phyloP scores from a whole-genome alignment of 768 basidiomycete genomes.

The Crassisporium funariophilum region DNA sequence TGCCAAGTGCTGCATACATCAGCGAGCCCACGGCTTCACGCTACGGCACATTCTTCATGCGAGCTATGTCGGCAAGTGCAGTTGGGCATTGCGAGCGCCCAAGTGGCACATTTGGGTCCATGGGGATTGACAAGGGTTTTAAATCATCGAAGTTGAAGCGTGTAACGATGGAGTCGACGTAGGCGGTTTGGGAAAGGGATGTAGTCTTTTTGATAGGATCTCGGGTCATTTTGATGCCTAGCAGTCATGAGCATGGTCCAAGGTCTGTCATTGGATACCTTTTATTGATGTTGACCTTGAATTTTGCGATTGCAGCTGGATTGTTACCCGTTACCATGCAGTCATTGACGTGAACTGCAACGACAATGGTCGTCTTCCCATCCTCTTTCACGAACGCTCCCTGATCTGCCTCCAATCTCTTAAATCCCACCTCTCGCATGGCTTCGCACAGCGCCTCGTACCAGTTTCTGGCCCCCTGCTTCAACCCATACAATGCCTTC shows the following conservation, averaged over 20 bases:
- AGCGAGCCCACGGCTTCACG: constrained; percentile 31
- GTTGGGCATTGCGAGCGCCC: constrained; percentile 15
- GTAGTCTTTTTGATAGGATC: constrained; percentile 20
- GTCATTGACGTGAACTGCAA: constrained; percentile 8
- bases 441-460: constrained; percentile 1
- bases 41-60: constrained; percentile 26
- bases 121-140: constrained; percentile 23
- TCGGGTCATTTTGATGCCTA: constrained; percentile 21
- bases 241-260: constrained; percentile 22
- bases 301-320: constrained; percentile 4
- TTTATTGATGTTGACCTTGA: constrained; percentile 17
- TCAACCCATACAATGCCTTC: constrained; percentile 9
- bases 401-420: background rate
- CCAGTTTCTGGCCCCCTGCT: constrained; percentile 7
- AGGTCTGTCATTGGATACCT: constrained; percentile 24
- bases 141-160: constrained; percentile 25
- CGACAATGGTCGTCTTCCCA: background rate
- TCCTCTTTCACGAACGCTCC: background rate
- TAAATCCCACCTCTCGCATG: constrained; percentile 1
- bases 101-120: constrained; percentile 20
- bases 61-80: constrained; percentile 10
- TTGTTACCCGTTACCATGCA: constrained; percentile 4
- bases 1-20: constrained; percentile 33
- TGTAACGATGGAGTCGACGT: constrained; percentile 32
- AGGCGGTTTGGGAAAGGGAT: constrained; percentile 30